These are phyloP conservation scores for Tolypocladium pustulatum DNA, from an alignment of 2,329 filamentous ascomycete genomes.

Conservation along the genomic window DNA sequence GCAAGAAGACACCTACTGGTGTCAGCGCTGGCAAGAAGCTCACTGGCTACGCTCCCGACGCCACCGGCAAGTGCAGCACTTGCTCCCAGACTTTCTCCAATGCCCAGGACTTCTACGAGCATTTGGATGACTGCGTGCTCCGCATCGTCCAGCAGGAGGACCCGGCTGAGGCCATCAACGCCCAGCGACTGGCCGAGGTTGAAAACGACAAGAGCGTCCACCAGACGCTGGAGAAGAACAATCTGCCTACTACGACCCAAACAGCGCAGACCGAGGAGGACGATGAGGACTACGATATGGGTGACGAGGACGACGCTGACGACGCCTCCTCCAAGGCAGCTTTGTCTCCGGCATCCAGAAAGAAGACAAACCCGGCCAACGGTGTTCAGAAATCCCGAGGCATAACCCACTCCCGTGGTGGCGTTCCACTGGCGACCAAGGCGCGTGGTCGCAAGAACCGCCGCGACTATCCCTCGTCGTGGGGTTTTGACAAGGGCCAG, in stretches of 20 bases:
- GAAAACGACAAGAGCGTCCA: constrained; percentile 53
- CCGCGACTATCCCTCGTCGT: constrained; percentile 85
- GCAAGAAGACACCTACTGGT: constrained; percentile 50
- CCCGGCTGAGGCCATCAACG: constrained; percentile 58
- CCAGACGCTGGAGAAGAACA: constrained; percentile 54
- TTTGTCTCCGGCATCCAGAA: constrained; percentile 34
- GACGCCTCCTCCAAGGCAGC: constrained; percentile 33
- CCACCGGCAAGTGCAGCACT: constrained; percentile 90
- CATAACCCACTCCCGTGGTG: constrained; percentile 68
- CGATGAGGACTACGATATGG: constrained; percentile 39
- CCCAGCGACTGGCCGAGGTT: constrained; percentile 53
- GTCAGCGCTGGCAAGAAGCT: constrained; percentile 49
- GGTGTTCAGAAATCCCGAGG: constrained; percentile 59
- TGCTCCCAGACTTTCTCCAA: constrained; percentile 85
- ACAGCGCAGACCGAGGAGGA: constrained; percentile 34
- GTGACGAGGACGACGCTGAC: constrained; percentile 42
- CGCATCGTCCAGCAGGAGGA: constrained; percentile 64
- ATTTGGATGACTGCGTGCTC: constrained; percentile 70
- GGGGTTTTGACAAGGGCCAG: constrained; percentile 84
- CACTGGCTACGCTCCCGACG: constrained; percentile 61
- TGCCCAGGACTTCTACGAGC: constrained; percentile 97
- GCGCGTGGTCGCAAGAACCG: constrained; percentile 74
- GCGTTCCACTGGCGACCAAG: constrained; percentile 47
- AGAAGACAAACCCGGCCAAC: constrained; percentile 43
- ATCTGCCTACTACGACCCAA: constrained; percentile 37